phyloP scores from a whole-genome alignment of 78 protist species.

The Bodo saltans region DNA sequence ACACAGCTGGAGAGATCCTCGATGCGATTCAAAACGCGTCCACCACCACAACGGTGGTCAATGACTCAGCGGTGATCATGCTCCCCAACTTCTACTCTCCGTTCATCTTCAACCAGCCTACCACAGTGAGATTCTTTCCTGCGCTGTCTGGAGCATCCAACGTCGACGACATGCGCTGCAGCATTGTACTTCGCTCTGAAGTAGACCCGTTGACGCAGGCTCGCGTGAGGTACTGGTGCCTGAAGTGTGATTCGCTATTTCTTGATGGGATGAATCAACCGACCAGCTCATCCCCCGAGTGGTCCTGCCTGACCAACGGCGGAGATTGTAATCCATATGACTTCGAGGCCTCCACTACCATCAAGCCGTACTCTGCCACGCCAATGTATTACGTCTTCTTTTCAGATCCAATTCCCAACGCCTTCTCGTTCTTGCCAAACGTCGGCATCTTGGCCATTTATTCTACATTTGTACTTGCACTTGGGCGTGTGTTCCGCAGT shows the following conservation, averaged over 20 bases:
- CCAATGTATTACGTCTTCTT: conserved; percentile 15
- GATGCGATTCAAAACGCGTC: neutral
- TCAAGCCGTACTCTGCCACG: neutral
- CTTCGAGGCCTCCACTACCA: neutral
- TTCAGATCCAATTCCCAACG: neutral
- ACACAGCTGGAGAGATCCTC: too few relatives aligned
- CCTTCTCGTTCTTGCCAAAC: neutral
- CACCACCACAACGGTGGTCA: neutral
- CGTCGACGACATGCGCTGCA: neutral
- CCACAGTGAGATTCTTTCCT: neutral
- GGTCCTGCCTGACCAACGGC: neutral
- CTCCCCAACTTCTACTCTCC: neutral
- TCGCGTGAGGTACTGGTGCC: neutral
- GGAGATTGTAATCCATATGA: neutral
- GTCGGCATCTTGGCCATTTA: conserved; percentile 32
- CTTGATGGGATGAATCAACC: conserved; percentile 1
- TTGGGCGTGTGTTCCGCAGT: conserved; percentile 21
- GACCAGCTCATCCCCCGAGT: neutral
- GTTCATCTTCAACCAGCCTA: neutral
- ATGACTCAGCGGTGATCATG: neutral
- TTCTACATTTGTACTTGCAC: conserved; percentile 20
- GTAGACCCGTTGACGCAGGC: neutral
- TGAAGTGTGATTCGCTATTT: neutral
- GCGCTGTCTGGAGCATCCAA: neutral
- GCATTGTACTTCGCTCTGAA: neutral